A percentile compares a stretch with the other conserved stretches of the same genome.
Evolutionary conservation across 768 basidiomycete species (phyloP).

Genomic region (Tricholomella constricta): DNA sequence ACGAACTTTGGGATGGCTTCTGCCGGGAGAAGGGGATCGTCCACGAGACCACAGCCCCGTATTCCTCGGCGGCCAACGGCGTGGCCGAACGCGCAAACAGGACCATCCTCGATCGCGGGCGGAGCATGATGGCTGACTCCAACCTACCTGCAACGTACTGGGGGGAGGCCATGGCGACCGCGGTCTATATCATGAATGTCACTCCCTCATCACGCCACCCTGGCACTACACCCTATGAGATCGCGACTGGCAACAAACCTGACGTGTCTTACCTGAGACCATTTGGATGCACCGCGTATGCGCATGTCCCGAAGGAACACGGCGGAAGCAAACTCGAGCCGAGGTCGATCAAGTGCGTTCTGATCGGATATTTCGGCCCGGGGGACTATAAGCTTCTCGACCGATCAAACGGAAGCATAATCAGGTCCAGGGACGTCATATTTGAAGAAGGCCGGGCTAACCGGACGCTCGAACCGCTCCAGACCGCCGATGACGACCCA

Average conservation of each 20-base stretch:
- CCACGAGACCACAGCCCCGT: no score
- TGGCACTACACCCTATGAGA: constrained; percentile 8
- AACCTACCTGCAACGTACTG: constrained; percentile 14
- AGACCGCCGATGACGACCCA: no score
- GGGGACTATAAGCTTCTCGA: constrained; percentile 22
- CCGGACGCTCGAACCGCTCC: not conserved
- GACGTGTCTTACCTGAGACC: constrained; percentile 27
- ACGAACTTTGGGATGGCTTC: no score
- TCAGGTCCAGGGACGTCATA: constrained; percentile 21
- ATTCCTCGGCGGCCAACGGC: no score
- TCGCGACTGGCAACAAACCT: constrained; percentile 18
- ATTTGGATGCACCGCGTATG: constrained; percentile 11
- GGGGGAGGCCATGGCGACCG: constrained; percentile 11
- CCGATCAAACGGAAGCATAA: constrained; percentile 7
- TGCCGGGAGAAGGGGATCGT: no score
- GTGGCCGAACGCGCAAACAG: not conserved
- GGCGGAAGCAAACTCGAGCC: not conserved
- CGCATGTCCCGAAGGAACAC: not conserved
- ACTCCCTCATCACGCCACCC: constrained; percentile 7
- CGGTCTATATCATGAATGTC: not conserved
- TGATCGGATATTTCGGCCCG: constrained; percentile 24
- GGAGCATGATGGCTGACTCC: constrained; percentile 13
- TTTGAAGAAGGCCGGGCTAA: constrained; percentile 27
- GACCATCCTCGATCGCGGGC: not conserved
- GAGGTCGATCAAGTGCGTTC: constrained; percentile 14